A percentile compares a stretch with the other conserved stretches of the same genome.
phyloP scores from a whole-genome alignment of 345 rosid genomes.

The Eucalyptus leucophloia region DNA sequence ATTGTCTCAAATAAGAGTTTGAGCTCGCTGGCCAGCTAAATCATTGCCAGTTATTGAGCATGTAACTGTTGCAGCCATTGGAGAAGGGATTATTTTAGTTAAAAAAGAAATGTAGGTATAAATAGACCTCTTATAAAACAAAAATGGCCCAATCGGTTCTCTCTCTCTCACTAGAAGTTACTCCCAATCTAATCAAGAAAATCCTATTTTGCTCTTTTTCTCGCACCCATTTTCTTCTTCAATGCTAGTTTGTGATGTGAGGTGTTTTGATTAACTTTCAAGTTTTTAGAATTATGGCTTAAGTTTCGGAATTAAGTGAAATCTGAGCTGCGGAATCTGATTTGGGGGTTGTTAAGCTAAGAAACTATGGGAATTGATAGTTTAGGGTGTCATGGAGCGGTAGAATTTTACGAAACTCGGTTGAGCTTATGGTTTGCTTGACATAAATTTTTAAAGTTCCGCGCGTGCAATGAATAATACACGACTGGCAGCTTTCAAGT shows the following conservation, averaged over 20 bases:
- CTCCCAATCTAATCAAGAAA: background rate
- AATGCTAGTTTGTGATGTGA: background rate
- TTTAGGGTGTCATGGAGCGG: too few relatives aligned
- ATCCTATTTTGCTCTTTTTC: background rate
- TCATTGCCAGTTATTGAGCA: rapidly evolving
- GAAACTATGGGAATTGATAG: too few relatives aligned
- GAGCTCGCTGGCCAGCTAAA: background rate
- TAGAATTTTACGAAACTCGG: too few relatives aligned
- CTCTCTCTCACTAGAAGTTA: background rate
- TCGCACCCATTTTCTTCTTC: background rate
- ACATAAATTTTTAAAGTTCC: too few relatives aligned
- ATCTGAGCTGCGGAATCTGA: too few relatives aligned
- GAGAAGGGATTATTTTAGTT: background rate
- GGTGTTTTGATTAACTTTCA: too few relatives aligned
- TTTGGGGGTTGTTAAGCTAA: too few relatives aligned
- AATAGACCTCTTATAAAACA: background rate
- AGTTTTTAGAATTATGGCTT: too few relatives aligned
- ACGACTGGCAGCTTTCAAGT: too few relatives aligned
- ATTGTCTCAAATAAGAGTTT: background rate
- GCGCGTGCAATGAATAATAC: too few relatives aligned
- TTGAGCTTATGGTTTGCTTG: too few relatives aligned
- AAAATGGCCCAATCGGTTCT: background rate
- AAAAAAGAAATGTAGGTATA: background rate
- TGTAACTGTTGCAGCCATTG: background rate
- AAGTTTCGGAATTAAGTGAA: too few relatives aligned